phyloP scores from a whole-genome alignment of 768 basidiomycete genomes.

The Russula compacta region DNA sequence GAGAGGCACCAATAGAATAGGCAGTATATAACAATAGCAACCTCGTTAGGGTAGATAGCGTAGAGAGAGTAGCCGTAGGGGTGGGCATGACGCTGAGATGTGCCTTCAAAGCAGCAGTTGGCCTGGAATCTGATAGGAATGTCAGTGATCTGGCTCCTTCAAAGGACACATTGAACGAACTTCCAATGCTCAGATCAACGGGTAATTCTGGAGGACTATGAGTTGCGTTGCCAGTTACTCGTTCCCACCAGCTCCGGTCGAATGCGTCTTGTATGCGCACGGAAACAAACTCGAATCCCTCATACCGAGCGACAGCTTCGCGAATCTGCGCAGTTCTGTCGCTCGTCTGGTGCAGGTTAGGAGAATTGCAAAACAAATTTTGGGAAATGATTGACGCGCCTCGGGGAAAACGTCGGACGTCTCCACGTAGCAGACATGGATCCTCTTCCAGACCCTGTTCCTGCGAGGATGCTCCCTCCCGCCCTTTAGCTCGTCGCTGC shows the following conservation, averaged over 20 bases:
- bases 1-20: conserved; percentile 48
- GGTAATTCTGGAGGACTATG: conserved; percentile 25
- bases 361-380: neutral
- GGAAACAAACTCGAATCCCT: conserved; percentile 47
- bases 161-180: conserved; percentile 22
- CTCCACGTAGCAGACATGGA: conserved; percentile 63
- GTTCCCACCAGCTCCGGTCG: conserved; percentile 56
- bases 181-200: conserved; percentile 47
- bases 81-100: conserved; percentile 67
- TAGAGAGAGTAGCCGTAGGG: conserved; percentile 53
- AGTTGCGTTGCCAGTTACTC: conserved; percentile 30
- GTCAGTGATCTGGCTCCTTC: conserved; percentile 5
- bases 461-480: conserved; percentile 62
- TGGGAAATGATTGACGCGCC: conserved; percentile 33
- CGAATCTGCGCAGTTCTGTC: conserved; percentile 48
- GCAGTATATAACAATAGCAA: conserved; percentile 67
- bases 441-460: conserved; percentile 51
- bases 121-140: conserved; percentile 16
- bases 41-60: conserved; percentile 51
- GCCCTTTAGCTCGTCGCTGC: conserved; percentile 32
- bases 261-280: conserved; percentile 70
- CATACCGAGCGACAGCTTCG: conserved; percentile 38
- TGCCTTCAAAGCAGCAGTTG: conserved; percentile 30
- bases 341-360: conserved; percentile 32
- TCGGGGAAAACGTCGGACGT: conserved; percentile 49